phyloP scores from a whole-genome alignment of 441 rosid genomes.

The Dalechampia spathulata region DNA sequence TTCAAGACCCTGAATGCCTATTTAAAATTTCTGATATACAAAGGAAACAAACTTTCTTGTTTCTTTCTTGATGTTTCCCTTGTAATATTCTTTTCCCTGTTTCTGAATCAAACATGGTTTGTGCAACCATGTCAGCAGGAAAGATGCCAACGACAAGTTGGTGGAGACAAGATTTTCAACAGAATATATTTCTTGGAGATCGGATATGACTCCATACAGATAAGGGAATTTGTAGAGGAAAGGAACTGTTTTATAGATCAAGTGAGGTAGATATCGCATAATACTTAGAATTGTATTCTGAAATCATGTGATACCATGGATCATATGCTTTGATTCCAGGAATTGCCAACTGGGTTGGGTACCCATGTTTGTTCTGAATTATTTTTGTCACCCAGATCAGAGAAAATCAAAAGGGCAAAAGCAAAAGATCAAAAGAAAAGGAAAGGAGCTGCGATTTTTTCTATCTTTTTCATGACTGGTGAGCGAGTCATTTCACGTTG shows the following conservation, averaged over 20 bases:
- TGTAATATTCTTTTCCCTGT: background rate
- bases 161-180: background rate
- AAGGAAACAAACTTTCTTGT: no score
- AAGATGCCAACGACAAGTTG: background rate
- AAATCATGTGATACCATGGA: constrained; percentile 1
- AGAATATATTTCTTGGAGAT: constrained; percentile 6
- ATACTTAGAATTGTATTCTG: constrained; percentile 16
- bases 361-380: no score
- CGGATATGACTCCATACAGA: constrained; percentile 10
- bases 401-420: background rate
- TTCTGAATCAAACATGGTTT: background rate
- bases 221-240: background rate
- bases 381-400: no score
- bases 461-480: no score
- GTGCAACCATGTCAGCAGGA: background rate
- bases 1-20: background rate
- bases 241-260: background rate
- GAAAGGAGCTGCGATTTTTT: no score
- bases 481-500: no score
- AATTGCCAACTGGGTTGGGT: constrained; percentile 7
- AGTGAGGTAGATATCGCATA: constrained; percentile 9
- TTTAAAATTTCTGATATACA: background rate
- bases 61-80: no score
- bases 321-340: constrained; percentile 12
- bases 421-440: background rate